phyloP scores from a whole-genome alignment of 2,329 filamentous ascomycete genomes.

The Lecanosticta acicola region DNA sequence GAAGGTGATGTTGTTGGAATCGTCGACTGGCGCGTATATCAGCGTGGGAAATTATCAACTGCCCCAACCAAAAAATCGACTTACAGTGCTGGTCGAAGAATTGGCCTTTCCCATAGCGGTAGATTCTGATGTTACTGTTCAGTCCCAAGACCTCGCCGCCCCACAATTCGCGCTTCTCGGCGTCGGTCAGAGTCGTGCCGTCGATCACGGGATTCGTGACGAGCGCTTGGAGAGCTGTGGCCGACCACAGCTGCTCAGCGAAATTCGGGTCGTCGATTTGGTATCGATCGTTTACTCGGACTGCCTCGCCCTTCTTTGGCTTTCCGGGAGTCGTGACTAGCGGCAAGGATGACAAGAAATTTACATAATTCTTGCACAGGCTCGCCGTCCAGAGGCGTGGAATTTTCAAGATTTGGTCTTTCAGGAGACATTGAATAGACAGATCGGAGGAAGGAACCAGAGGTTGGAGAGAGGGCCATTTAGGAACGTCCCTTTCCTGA shows the following conservation, averaged over 20 bases:
- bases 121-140: conserved; percentile 83
- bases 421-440: conserved; percentile 51
- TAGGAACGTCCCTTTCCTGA: conserved; percentile 25
- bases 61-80: conserved; percentile 34
- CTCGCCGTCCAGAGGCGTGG: conserved; percentile 67
- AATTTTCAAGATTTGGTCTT: conserved; percentile 66
- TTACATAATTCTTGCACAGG: conserved; percentile 70
- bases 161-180: conserved; percentile 50
- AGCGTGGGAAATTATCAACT: neutral
- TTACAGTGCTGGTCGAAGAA: conserved; percentile 91
- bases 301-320: conserved; percentile 73
- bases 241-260: conserved; percentile 68
- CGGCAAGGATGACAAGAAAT: conserved; percentile 65
- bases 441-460: conserved; percentile 62
- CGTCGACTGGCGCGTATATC: conserved; percentile 60
- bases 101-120: conserved; percentile 78
- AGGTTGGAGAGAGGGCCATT: conserved; percentile 70
- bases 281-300: conserved; percentile 83
- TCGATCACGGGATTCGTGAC: conserved; percentile 36
- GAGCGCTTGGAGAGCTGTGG: conserved; percentile 66
- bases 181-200: conserved; percentile 26
- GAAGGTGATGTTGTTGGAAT: conserved; percentile 68
- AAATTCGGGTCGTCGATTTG: conserved; percentile 73
- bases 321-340: conserved; percentile 71
- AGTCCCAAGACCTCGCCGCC: conserved; percentile 76